phyloP scores from a whole-genome alignment of 164 flowering plant genomes.

The Kingdonia uniflora region DNA sequence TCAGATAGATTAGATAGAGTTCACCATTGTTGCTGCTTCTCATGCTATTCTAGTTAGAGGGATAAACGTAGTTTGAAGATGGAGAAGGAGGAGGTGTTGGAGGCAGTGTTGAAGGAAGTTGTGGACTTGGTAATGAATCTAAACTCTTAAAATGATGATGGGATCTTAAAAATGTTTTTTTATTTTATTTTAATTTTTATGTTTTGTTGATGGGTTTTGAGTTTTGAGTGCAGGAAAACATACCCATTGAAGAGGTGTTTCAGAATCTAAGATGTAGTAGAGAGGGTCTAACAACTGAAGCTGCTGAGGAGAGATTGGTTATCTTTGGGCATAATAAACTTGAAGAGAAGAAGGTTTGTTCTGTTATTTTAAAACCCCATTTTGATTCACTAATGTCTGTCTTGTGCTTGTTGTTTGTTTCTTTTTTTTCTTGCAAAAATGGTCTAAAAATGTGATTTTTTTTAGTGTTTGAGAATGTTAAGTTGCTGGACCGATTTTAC shows the following conservation, averaged over 20 bases:
- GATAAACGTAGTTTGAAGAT: too few relatives aligned
- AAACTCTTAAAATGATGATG: slow-evolving; percentile 7
- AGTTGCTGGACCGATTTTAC: neutral
- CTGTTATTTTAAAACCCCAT: neutral
- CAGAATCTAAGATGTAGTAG: slow-evolving; percentile 52
- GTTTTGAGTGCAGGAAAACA: slow-evolving; percentile 49
- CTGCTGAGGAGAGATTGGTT: slow-evolving; percentile 45
- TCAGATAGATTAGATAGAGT: too few relatives aligned
- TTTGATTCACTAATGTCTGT: neutral
- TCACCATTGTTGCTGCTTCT: neutral
- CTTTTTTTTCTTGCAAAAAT: neutral
- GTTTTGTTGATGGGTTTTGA: slow-evolving; percentile 7
- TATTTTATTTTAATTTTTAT: neutral
- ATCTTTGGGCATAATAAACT: slow-evolving; percentile 71
- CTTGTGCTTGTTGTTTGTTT: neutral
- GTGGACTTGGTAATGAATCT: slow-evolving; percentile 50
- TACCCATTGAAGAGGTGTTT: slow-evolving; percentile 77
- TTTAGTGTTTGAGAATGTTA: neutral
- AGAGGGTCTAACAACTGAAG: slow-evolving; percentile 50
- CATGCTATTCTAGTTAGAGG: too few relatives aligned
- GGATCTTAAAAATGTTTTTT: slow-evolving; percentile 8
- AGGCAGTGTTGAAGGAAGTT: slow-evolving; percentile 61
- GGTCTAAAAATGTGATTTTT: neutral
- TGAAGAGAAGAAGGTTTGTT: slow-evolving; percentile 60
- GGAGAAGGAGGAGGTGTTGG: slow-evolving; percentile 31